Conservation (phyloP, 1,139 yeast genomes). For the Geotrichum histeridarum region DNA sequence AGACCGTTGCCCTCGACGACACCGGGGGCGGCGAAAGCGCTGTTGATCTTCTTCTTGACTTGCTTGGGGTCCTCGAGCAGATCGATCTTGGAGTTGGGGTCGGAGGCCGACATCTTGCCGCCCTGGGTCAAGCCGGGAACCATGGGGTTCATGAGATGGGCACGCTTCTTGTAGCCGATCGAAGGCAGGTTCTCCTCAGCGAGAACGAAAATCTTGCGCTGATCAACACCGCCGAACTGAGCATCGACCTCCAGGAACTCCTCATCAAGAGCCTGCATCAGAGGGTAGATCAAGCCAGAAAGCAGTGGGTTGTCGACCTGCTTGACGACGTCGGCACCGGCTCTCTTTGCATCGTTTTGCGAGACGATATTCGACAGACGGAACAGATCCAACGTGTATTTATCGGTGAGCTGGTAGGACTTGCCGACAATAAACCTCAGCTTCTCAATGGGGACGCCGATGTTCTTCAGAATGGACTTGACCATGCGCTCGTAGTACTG, state of each 20-base stretch:
- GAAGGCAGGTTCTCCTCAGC: constrained; percentile 91
- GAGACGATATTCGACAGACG: constrained; percentile 75
- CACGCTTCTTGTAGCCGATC: constrained; percentile 92
- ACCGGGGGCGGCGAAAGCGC: constrained; percentile 96
- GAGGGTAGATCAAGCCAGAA: constrained; percentile 91
- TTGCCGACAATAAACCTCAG: constrained; percentile 82
- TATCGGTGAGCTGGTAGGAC: constrained; percentile 70
- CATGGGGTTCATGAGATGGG: constrained; percentile 98
- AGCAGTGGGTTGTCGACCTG: constrained; percentile 92
- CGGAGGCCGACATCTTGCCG: constrained; percentile 97
- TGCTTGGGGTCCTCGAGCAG: constrained; percentile 80
- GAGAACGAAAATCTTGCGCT: constrained; percentile 92
- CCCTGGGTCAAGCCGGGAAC: constrained; percentile 97
- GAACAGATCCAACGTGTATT: constrained; percentile 86
- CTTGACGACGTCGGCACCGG: constrained; percentile 99
- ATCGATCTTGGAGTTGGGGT: constrained; percentile 96
- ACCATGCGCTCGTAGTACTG: constrained; percentile 79
- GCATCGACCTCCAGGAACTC: constrained; percentile 83
- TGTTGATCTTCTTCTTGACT: constrained; percentile 83
- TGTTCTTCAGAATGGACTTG: constrained; percentile 76
- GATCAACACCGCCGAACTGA: constrained; percentile 98
- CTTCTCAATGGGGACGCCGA: constrained; percentile 87
- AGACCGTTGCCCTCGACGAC: constrained; percentile 87
- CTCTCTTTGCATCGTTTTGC: constrained; percentile 95
- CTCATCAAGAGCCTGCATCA: constrained; percentile 98